Percentiles rank a stretch among this genome's conserved stretches.
phyloP scores from a whole-genome alignment of 305 asterid genomes.

The Rubia occidens region DNA sequence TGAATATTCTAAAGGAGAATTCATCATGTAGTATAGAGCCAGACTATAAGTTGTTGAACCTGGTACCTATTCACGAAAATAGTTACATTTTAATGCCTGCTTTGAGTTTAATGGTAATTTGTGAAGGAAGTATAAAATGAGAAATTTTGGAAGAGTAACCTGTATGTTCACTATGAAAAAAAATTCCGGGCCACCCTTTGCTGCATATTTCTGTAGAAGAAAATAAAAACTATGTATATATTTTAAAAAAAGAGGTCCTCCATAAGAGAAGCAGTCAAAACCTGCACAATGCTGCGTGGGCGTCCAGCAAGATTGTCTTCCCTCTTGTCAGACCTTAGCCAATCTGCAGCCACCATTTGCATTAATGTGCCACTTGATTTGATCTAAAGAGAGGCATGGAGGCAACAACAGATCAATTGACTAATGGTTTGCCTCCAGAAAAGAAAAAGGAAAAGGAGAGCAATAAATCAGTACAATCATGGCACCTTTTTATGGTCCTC shows the following conservation, averaged over 20 bases:
- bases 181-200: constrained; percentile 81
- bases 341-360: constrained; percentile 99
- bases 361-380: constrained; percentile 84
- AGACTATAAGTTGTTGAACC: constrained; percentile 78
- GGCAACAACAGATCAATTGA: not conserved
- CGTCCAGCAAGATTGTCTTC: constrained; percentile 97
- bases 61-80: constrained; percentile 46
- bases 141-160: constrained; percentile 30
- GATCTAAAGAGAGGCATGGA: constrained; percentile 35
- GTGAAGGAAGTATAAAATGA: not conserved
- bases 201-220: constrained; percentile 72
- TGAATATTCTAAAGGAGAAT: constrained; percentile 64
- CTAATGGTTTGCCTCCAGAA: not conserved
- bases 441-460: not conserved
- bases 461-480: not conserved
- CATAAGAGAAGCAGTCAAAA: constrained; percentile 15
- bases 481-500: constrained; percentile 81
- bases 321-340: constrained; percentile 94
- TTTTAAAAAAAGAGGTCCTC: too few relatives aligned
- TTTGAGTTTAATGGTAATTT: not conserved
- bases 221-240: too few relatives aligned
- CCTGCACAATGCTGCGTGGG: constrained; percentile 94
- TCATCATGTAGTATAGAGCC: constrained; percentile 83
- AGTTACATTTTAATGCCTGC: not conserved
- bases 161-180: constrained; percentile 81